Percentiles rank a stretch among this genome's conserved stretches.
Conservation (phyloP, 2,329 filamentous ascomycete species). For the Curvularia spicifera region DNA sequence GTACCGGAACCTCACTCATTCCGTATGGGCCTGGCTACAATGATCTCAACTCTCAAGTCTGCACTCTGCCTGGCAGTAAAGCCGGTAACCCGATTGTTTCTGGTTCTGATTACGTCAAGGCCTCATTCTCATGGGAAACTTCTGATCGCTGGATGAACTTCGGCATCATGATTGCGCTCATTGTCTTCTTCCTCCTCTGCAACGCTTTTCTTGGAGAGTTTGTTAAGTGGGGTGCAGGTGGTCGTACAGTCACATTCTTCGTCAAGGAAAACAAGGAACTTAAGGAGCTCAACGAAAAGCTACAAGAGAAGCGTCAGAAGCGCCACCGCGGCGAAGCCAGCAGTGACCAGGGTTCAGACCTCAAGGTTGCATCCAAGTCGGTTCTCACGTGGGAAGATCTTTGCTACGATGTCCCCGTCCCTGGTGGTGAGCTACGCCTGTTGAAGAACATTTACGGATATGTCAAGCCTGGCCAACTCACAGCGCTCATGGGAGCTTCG, state of each 20-base stretch:
- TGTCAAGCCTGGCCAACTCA: conserved; percentile 64
- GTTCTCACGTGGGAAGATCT: conserved; percentile 65
- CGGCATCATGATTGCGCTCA: conserved; percentile 74
- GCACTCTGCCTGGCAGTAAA: conserved; percentile 75
- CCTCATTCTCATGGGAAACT: conserved; percentile 70
- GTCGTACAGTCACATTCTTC: conserved; percentile 81
- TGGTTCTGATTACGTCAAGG: conserved; percentile 71
- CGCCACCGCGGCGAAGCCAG: conserved; percentile 55
- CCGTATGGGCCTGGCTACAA: conserved; percentile 73
- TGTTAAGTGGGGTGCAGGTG: conserved; percentile 78
- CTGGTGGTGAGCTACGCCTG: conserved; percentile 59
- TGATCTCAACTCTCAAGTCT: conserved; percentile 77
- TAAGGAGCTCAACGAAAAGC: conserved; percentile 67
- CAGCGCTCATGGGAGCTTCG: conserved; percentile 54
- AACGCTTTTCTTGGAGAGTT: conserved; percentile 79
- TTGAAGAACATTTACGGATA: conserved; percentile 64
- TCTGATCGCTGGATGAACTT: conserved; percentile 72
- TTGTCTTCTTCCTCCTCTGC: conserved; percentile 74
- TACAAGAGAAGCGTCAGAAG: conserved; percentile 65
- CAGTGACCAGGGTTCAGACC: conserved; percentile 52
- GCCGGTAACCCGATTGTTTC: conserved; percentile 69
- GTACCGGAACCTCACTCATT: conserved; percentile 70
- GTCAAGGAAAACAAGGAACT: conserved; percentile 72
- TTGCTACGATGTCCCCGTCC: conserved; percentile 73
- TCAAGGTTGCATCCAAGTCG: conserved; percentile 62